Evolutionary conservation across 805 yeast species (phyloP).

Genomic region (Hyphopichia homilentoma): DNA sequence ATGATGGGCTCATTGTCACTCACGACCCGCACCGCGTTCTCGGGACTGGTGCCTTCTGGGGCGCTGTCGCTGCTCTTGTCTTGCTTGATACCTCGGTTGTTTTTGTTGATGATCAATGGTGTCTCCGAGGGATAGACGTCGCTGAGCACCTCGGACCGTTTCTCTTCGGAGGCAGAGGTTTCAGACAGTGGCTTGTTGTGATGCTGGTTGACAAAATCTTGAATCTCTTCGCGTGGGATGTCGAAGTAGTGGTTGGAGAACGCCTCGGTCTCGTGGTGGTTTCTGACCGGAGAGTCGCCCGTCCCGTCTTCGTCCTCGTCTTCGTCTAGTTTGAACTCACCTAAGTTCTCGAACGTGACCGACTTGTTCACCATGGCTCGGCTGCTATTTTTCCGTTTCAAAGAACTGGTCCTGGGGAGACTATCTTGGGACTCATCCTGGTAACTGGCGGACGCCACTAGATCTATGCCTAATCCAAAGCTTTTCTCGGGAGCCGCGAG

Average conservation of each 20-base stretch:
- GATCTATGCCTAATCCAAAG: slow-evolving; percentile 1
- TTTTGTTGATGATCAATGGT: slow-evolving; percentile 31
- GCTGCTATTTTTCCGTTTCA: slow-evolving; percentile 4
- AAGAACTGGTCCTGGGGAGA: background rate
- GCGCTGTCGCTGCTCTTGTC: slow-evolving; percentile 1
- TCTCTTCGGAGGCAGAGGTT: slow-evolving; percentile 24
- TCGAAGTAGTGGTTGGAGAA: slow-evolving; percentile 17
- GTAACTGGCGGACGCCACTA: slow-evolving; percentile 6
- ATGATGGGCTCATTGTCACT: slow-evolving; percentile 1
- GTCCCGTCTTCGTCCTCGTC: slow-evolving; percentile 4
- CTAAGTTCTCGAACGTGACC: slow-evolving; percentile 38
- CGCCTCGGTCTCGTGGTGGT: slow-evolving; percentile 10
- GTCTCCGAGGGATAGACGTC: slow-evolving; percentile 34
- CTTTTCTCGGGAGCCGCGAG: background rate
- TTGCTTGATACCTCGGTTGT: slow-evolving; percentile 5
- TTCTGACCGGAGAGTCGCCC: background rate
- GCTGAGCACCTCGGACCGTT: slow-evolving; percentile 38
- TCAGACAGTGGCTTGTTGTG: background rate
- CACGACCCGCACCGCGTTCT: background rate
- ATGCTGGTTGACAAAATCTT: background rate
- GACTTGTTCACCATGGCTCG: slow-evolving; percentile 18
- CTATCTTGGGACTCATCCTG: slow-evolving; percentile 3
- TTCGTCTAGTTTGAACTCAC: slow-evolving; percentile 21
- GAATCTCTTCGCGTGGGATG: slow-evolving; percentile 18
- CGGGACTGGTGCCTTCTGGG: background rate